Percentiles rank a stretch among this genome's conserved stretches.
Conservation (phyloP, 345 rosid genomes). For the Gossypium longicalyx region DNA sequence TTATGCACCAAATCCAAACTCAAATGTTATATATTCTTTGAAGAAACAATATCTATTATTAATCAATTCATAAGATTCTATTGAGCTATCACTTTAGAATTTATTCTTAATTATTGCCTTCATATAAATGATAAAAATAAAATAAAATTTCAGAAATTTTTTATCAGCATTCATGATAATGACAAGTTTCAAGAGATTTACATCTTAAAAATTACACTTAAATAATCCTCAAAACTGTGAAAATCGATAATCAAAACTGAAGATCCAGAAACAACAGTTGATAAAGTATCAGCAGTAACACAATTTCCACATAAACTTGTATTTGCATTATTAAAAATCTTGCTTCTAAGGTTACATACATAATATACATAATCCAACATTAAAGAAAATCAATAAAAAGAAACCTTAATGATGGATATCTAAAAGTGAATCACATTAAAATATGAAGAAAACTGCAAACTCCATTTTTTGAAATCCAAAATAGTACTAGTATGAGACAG, state of each 20-base stretch:
- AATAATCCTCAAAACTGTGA: not conserved
- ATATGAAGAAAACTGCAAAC: not conserved
- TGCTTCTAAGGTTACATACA: slow-evolving; percentile 6
- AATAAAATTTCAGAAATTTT: not conserved
- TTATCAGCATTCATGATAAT: slow-evolving; percentile 8
- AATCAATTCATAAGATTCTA: not conserved
- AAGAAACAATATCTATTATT: not conserved
- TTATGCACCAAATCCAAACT: not conserved
- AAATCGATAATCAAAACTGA: not conserved
- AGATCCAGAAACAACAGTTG: not conserved
- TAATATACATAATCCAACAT: slow-evolving; percentile 12
- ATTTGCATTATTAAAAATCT: not conserved
- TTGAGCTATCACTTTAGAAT: slow-evolving; percentile 12
- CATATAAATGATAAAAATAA: not conserved
- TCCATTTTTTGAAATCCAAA: not conserved
- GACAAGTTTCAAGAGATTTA: slow-evolving; percentile 15
- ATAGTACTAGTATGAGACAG: not conserved
- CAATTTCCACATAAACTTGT: slow-evolving; percentile 4
- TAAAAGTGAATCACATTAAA: slow-evolving; percentile 12
- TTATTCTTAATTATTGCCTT: slow-evolving; percentile 1
- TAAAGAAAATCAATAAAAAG: not conserved
- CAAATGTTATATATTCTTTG: not conserved
- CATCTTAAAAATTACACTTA: not conserved
- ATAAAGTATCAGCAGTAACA: not conserved
- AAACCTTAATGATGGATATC: slow-evolving; percentile 21